Base-by-base conservation (phyloP, 2,329 filamentous ascomycete species). In the Cladobotryum mycophilum region DNA sequence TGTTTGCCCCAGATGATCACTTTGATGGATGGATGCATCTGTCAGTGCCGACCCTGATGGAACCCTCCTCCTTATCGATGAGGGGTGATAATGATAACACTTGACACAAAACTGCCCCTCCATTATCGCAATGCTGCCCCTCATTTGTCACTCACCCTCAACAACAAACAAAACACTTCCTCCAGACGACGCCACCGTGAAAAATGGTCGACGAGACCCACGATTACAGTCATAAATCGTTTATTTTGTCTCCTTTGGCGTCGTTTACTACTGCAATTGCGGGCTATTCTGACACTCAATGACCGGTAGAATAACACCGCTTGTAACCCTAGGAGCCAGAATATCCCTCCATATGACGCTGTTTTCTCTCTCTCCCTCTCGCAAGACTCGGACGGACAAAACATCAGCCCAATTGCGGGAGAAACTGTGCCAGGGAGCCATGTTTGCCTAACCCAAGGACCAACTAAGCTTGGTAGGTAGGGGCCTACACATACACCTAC, bases 41-140 rank as follows among this genome's bases (percentile, higher is more conserved):
- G 13, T 42, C 15, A 13, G 25, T 14, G 25, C 42, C 15, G 22
- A 14, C 30, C 22, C 22, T 12, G n/a, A n/a, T 46, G 25, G 30
- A 34, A n/a, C n/a, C 17, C 47, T 41, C 20, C 20, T 34, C 41
- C 46, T 52, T 52, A 49, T 52, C 46, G 49, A 47, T 51, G 49
- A 51, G 49, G 49, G 49, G 49, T 51, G 49, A 51, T 51, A 51
- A 11, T 30, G 25, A 30, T 30, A 30, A 30, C 20, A 20, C 20
- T 5, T 5, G 20, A 20, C 25, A 30, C 25, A 36, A 34, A 45
- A 49, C 45, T 52, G 50, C 50, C 50, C 50, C 50, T 52, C 50
- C 46, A 38, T 41, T 47, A 42, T 42, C 41, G 41, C 41, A 42
- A 12, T 25, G 42, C 20, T 33, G n/a, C 42, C 22, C 25, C 14